Evolutionary conservation across 495 filamentous ascomycete genomes (phyloP), one percentile per base, ranked within the genome.

Genomic region (Penicillium atrosanguineum): DNA sequence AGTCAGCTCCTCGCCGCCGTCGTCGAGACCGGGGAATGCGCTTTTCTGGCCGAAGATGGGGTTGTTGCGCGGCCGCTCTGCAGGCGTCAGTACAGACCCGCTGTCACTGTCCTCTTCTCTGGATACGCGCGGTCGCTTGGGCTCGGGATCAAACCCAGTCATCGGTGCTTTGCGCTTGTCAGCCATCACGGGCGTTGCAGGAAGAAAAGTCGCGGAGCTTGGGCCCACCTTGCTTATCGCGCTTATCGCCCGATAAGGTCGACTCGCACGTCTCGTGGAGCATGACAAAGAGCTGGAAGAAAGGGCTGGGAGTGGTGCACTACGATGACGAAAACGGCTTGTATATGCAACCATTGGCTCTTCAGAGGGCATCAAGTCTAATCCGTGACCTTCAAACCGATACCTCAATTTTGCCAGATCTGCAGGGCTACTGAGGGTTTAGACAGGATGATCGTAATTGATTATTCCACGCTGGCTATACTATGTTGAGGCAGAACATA

Each of bases 21-120:
- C 75, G 28, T 89, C 87, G n/a, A 90, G 71, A 23, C 87, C 85
- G 0, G 90, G 89, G 59, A 95, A 90, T 18, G 83, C 88, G 57
- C 83, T 76, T 54, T 84, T 84, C 62, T 94, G 90, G 42, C 90
- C 89, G 59, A 85, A 91, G 9, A 82, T 77, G 3, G 81, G 80
- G 60, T 93, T 80, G 44, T 83, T 75, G 34, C 73, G 76, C 15
- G 82, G 73, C 12, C 65, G 69, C 51, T 76, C 71, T 26, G 71
- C 57, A 11, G 67, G 46, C 2, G 50, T 61, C 15, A 46, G 42
- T 14, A 56, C 44, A 29, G 44, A 40, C 19, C 38, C 41, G 7
- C 60, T 52, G 15, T 60, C 62, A 28, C 55, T 55, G 0, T 66
- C 58, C 29, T 70, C 66, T 0, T 62, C 57, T 19, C 68, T 63